Evolutionary conservation across 345 rosid species (phyloP), one percentile per base, ranked within the genome.

Genomic region (Bruguiera sexangula): DNA sequence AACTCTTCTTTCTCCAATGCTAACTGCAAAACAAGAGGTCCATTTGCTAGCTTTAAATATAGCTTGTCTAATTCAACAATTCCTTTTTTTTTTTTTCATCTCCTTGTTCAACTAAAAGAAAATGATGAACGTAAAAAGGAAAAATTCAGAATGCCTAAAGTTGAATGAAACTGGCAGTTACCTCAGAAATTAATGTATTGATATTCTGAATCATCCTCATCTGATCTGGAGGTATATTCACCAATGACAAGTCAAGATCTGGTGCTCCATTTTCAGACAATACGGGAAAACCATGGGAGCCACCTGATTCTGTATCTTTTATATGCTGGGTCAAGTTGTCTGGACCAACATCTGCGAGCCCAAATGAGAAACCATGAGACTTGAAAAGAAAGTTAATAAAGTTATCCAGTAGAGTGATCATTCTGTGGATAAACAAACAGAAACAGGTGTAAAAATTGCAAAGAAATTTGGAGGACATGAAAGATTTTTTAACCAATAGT

Each of bases 1-100:
- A 96, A 79, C 76, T 92, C 98, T 72, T 96, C 97, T 73, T 90
- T 90, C 78, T 92, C 99, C 79, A 89, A 69, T 13, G 90, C 85
- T 67, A 92, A 85, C 99, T 95, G 85, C 18, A 77, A 84, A 65
- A 78, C 37, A 76, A 13, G 69, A 54, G 32, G 11, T 43, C 21
- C n/a, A 60, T 75, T 32, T 31, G 31, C 21, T 48, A 50, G 37
- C 29, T 18, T 8, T 13, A 13, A 60, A 4, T 50, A 20, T 43
- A 30, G 39, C 53, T 52, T 52, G 26, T 65, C 39, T 68, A 59
- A 39, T 54, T 43, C 5, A 43, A 43, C 50, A 43, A 43, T 43
- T 43, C 18, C 50, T 2, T 13, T 15, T 2, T 43, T 43, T 13
- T 15, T 43, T 37, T 39, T 39, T 39, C 48, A 39, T 39, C 9